Evolutionary conservation across 169 alveolate genomes (phyloP), one percentile per base, ranked within the genome.

Genomic region (Cryptosporidium meleagridis): DNA sequence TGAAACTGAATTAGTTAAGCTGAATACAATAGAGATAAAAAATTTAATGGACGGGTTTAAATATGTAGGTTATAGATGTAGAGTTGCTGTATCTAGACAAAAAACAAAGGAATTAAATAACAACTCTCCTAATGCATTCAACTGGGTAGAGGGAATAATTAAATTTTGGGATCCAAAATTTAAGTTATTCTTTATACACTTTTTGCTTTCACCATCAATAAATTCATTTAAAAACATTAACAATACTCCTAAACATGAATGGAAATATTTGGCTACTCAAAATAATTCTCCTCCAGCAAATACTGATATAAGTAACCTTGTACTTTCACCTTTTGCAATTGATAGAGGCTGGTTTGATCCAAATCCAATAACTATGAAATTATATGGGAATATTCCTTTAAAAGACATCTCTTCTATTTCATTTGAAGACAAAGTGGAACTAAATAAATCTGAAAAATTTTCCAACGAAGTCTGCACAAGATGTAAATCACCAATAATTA

Each of bases 291-390:
- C 75, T 10, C 80, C 89, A 26, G 89, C 89, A 16, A 33, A 23
- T 9, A 18, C 75, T 14, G n/a, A 35, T 6, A 14, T 44, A 33
- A 35, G 59, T 41, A 44, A 80, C 9, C 70, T 80, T 39, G 33
- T n/a, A 80, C 59, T 80, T 29, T 80, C 89, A 23, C 89, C 89
- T n/a, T 80, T 45, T 80, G 73, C 89, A 59, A 61, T 80, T n/a
- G 89, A 80, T 67, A 80, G 89, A 65, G 89, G 89, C 8, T 80
- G 89, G 89, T 80, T 80, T 62, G 67, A 67, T 29, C 26, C 89
- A 80, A 80, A 80, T 31, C 89, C 89, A 21, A 61, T 67, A n/a
- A 80, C 89, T 45, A 21, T 80, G 2, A 80, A 39, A 29, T 29
- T 59, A 9, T 80, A 80, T 41, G 89, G 70, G 26, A n/a, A 21